Evolutionary conservation across 176 grass and related monocot species (phyloP), one percentile per base, ranked within the genome.

Genomic region (Pontederia crassipes): DNA sequence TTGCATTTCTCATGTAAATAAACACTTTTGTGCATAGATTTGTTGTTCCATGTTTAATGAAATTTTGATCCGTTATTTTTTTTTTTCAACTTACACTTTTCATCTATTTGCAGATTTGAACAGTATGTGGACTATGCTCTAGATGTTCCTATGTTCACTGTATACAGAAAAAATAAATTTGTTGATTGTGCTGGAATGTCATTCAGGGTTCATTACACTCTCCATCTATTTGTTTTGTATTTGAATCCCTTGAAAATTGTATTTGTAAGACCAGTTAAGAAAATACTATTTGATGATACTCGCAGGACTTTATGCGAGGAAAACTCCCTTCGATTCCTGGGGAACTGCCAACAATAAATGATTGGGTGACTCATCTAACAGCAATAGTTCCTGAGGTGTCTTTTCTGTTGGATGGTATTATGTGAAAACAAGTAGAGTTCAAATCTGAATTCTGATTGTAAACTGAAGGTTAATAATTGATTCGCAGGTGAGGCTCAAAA

Each of bases 331-430:
- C 64, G 49, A 67, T 76, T 79, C 94, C 79, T n/a, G 88, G 88
- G 68, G 94, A 92, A 57, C 64, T 98, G 57, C 94, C 94, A 58
- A 98, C 82, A 61, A 57, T 98, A 68, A 93, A 92, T 66, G 94
- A 98, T 51, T 98, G 94, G 94, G 94, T 92, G 79, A 98, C 92
- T 69, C 94, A 98, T 83, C 85, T 98, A 78, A 98, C 94, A 54
- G 92, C 94, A 69, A 98, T 98, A 83, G 92, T 98, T 45, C 94
- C 94, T 66, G 94, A 98, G 85, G 93, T 97, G 74, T 8, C 45
- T 58, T 75, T 75, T 62, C 55, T 46, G 14, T 61, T 8, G 8
- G 32, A 40, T 46, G 53, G 18, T 8, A 74, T 35, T 14, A 27
- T 51, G 13, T 12, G 12, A 14, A 6, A 54, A 15, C 12, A n/a